Conservation (phyloP, 257 asterid species). For the Cordia subcordata region DNA sequence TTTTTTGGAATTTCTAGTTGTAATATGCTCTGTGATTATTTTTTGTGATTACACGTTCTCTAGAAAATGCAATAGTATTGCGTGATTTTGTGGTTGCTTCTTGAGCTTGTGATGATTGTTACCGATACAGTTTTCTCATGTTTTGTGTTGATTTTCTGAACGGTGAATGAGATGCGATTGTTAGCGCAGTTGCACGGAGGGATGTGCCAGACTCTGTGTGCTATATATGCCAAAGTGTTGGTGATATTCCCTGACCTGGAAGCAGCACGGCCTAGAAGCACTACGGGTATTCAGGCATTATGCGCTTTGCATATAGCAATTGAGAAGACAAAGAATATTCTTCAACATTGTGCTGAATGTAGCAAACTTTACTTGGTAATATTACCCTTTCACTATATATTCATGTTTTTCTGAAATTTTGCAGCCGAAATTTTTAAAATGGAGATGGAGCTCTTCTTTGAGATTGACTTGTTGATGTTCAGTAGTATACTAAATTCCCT, state of each 20-base stretch:
- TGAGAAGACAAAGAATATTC: conserved; percentile 89
- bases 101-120: too few species aligned
- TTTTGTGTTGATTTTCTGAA: background rate
- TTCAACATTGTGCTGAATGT: conserved; percentile 92
- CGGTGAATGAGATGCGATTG: conserved; percentile 21
- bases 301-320: conserved; percentile 97
- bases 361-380: conserved; percentile 97
- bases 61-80: too few species aligned
- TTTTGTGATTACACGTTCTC: too few species aligned
- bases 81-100: too few species aligned
- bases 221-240: conserved; percentile 69
- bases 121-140: too few species aligned
- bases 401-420: too few species aligned
- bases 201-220: conserved; percentile 85
- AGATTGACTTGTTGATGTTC: too few species aligned
- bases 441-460: too few species aligned
- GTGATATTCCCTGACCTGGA: conserved; percentile 92
- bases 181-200: conserved; percentile 85
- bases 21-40: too few species aligned
- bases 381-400: background rate
- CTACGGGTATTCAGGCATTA: conserved; percentile 96
- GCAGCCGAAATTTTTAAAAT: too few species aligned
- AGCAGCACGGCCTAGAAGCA: conserved; percentile 95
- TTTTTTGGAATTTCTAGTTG: too few species aligned
- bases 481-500: too few species aligned